These are phyloP conservation scores for Orbilia oligospora DNA, from an alignment of 2,329 filamentous ascomycete genomes.

Conservation along the genomic window DNA sequence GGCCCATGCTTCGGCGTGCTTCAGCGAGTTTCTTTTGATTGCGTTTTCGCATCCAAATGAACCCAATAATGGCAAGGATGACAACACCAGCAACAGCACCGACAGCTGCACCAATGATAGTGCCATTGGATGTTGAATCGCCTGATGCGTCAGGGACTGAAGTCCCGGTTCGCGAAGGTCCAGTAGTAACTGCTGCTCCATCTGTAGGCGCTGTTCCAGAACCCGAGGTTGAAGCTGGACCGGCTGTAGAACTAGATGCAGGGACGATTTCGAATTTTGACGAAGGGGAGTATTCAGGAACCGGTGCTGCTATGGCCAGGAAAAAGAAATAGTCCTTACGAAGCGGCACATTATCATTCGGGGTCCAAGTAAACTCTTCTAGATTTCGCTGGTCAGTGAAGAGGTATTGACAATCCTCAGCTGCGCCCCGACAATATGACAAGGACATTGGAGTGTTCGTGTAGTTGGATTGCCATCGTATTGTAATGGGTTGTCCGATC, in stretches of 20 bases:
- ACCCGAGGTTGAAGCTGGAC: constrained; percentile 19
- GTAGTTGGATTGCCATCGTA: constrained; percentile 30
- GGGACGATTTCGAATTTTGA: constrained; percentile 9
- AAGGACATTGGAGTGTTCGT: background rate
- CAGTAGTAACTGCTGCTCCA: background rate
- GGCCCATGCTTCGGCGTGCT: constrained; percentile 23
- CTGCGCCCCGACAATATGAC: constrained; percentile 16
- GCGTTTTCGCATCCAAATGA: constrained; percentile 59
- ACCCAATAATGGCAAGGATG: constrained; percentile 35
- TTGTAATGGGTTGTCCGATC: constrained; percentile 23
- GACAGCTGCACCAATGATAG: constrained; percentile 51
- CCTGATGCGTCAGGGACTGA: background rate
- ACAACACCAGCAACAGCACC: constrained; percentile 51
- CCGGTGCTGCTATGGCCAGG: background rate
- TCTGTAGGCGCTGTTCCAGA: background rate
- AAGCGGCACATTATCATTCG: background rate
- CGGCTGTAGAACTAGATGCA: background rate
- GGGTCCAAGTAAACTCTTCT: constrained; percentile 33
- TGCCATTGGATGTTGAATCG: constrained; percentile 47
- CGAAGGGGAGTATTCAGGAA: background rate
- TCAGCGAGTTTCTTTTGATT: constrained; percentile 57
- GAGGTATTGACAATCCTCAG: background rate
- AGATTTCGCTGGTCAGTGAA: constrained; percentile 2
- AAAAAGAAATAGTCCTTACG: constrained; percentile 28
- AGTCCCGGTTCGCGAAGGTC: background rate